Conservation (phyloP, 768 basidiomycete species). For the Lactarius sanguifluus region DNA sequence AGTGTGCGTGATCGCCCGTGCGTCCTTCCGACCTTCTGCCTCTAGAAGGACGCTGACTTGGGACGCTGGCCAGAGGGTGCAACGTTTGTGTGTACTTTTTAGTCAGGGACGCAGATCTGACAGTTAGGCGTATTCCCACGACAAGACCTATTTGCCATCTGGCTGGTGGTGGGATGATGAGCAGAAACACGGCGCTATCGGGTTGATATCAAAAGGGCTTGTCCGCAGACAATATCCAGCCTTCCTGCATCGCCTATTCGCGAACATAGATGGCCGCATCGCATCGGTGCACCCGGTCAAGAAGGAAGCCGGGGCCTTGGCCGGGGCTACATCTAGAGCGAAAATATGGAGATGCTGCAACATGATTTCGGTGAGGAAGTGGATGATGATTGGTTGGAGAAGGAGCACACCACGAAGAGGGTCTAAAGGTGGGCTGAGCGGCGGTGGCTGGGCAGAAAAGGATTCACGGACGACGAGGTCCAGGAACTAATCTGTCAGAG, state of each 20-base stretch:
- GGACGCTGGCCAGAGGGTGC: too few relatives aligned
- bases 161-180: too few relatives aligned
- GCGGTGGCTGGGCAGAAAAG: conserved; percentile 13
- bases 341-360: neutral
- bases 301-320: conserved; percentile 10
- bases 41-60: too few relatives aligned
- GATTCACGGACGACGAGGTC: conserved; percentile 39
- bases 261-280: conserved; percentile 6
- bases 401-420: too few relatives aligned
- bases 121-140: too few relatives aligned
- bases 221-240: neutral
- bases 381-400: too few relatives aligned
- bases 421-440: too few relatives aligned
- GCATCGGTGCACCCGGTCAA: conserved; percentile 3
- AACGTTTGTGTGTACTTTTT: too few relatives aligned
- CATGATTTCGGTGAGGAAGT: neutral
- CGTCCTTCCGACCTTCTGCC: conserved; percentile 29
- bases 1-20: conserved; percentile 57
- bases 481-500: conserved; percentile 39
- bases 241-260: conserved; percentile 2
- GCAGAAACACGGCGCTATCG: too few relatives aligned
- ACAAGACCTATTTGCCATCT: too few relatives aligned
- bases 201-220: too few relatives aligned
- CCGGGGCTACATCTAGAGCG: neutral
- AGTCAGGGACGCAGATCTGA: too few relatives aligned